Evolutionary conservation across 2,329 filamentous ascomycete genomes (phyloP), one percentile per base, ranked within the genome.

Genomic region (Periglandula ipomoeae): DNA sequence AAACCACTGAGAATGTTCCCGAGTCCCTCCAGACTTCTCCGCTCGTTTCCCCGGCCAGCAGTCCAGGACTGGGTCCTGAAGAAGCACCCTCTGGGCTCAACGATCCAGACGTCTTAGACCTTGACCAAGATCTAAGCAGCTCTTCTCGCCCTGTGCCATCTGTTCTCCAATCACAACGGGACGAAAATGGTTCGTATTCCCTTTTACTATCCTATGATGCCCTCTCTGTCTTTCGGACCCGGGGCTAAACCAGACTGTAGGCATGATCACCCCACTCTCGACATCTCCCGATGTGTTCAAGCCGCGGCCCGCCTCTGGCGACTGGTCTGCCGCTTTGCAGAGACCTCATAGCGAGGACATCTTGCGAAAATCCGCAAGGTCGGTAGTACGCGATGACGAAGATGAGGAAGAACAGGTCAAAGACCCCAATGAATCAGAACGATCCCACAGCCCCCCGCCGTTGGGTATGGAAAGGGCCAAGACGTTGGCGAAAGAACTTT

Each of bases 1-100:
- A 97, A 70, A 98, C 93, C 8, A 85, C 84, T 47, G 88, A 91
- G 57, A 85, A 82, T 59, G 93, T 98, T 51, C 93, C 93, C n/a
- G 85, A 87, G 65, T 88, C 86, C 49, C 72, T 97, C 62, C 93
- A 97, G 70, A 98, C 93, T 1, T 97, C 91, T 43, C 93, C 93
- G 30, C 74, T 97, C 46, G 87, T 94, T 46, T 96, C 90, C 22
- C 93, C 93, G 5, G 85, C 82, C n/a, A 79, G 81, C 47, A 96
- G 90, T 61, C 93, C 93, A 19, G 79, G 81, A n/a, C 71, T 86
- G 37, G 50, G 64, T 65, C 52, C 67, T 65, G 23, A 69, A 61
- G 32, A 63, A 40, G 54, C 55, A 32, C 45, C 54, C 2, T 48
- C 60, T 4, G 61, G 55, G 17, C 67, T 89, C 6, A 77, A 81